A percentile compares a stretch with the other conserved stretches of the same genome.
These are phyloP conservation scores for Auriscalpium orientale DNA, from an alignment of 768 basidiomycete species.

Conservation along the genomic window DNA sequence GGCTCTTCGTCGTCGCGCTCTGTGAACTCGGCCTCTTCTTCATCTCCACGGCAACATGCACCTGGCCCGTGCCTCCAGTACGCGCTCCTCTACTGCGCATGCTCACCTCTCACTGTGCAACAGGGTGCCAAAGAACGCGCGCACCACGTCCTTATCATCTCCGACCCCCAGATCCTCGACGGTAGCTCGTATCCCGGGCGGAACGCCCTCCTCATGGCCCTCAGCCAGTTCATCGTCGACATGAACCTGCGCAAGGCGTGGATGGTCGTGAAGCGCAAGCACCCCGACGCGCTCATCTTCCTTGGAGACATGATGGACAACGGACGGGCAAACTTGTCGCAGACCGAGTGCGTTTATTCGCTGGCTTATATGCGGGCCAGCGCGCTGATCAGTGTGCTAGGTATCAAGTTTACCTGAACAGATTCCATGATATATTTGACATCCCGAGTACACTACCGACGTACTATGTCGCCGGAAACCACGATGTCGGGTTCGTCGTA, in stretches of 20 bases:
- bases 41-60: not conserved
- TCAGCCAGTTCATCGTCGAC: conserved; percentile 66
- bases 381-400: conserved; percentile 31
- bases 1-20: conserved; percentile 63
- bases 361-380: not conserved
- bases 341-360: conserved; percentile 52
- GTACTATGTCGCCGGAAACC: conserved; percentile 84
- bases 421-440: conserved; percentile 69
- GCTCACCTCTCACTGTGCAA: conserved; percentile 7
- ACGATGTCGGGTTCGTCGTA: conserved; percentile 66
- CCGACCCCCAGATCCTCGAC: conserved; percentile 86
- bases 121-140: conserved; percentile 7
- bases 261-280: conserved; percentile 51
- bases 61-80: conserved; percentile 1
- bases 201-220: conserved; percentile 20
- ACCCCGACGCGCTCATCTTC: conserved; percentile 71
- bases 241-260: conserved; percentile 82
- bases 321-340: conserved; percentile 57
- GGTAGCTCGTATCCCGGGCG: conserved; percentile 65
- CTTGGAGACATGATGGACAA: conserved; percentile 92
- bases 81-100: conserved; percentile 9
- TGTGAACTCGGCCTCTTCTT: conserved; percentile 58
- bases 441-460: conserved; percentile 37
- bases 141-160: conserved; percentile 65
- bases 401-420: conserved; percentile 60